Conservation (phyloP, 768 basidiomycete species). For the Hericium rajendrae region DNA sequence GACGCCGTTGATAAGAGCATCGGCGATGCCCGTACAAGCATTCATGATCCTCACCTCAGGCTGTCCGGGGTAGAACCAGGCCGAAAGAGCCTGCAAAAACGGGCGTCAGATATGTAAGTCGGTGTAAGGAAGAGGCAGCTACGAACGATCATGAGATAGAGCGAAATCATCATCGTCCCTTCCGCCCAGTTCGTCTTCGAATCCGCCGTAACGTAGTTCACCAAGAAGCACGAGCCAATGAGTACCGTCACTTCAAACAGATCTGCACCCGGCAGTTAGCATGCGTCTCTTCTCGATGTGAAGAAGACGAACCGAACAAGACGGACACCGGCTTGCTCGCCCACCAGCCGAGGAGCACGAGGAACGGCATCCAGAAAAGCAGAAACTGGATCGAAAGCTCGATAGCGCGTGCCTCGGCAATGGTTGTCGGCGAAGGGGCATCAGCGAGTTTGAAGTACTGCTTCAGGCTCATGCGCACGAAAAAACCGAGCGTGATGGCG, state of each 20-base stretch:
- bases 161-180: constrained; percentile 54
- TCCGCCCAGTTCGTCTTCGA: constrained; percentile 76
- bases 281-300: not conserved
- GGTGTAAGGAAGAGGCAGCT: not conserved
- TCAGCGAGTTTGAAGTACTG: constrained; percentile 27
- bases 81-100: constrained; percentile 38
- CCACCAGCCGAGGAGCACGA: constrained; percentile 66
- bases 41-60: constrained; percentile 35
- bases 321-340: constrained; percentile 46
- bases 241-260: constrained; percentile 58
- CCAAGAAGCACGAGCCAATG: constrained; percentile 61
- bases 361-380: constrained; percentile 71
- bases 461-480: constrained; percentile 34
- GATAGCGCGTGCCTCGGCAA: constrained; percentile 62
- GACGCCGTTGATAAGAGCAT: constrained; percentile 21
- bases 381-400: constrained; percentile 73
- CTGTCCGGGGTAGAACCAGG: constrained; percentile 63
- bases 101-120: not conserved
- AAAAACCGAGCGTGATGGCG: constrained; percentile 47
- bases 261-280: constrained; percentile 29
- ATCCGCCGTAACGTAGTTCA: constrained; percentile 74
- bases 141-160: constrained; percentile 59
- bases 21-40: constrained; percentile 30
- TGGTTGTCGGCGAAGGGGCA: constrained; percentile 36
- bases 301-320: constrained; percentile 48